Evolutionary conservation across 306 rosid genomes (phyloP), one percentile per base, ranked within the genome.

Genomic region (Mimosa pudica): DNA sequence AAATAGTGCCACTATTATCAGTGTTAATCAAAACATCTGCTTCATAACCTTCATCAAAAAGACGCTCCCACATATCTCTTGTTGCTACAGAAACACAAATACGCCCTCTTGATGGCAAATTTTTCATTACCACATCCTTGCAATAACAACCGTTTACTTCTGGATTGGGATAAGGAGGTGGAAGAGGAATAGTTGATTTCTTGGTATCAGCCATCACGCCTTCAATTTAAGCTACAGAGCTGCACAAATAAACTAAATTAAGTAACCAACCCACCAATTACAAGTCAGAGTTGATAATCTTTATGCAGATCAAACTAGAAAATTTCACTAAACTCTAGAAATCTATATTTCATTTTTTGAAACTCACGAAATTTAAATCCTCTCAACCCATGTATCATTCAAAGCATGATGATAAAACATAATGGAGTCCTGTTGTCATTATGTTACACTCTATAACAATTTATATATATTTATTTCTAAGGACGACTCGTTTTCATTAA

Each of bases 21-120:
- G 95, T 92, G 54, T 80, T 79, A 54, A 95, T 77, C 78, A 73
- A 72, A 84, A 92, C 97, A 84, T 95, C 98, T 67, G 98, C 98
- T 80, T 80, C 82, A 84, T 86, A 87, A 55, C 92, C 94, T 88
- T 86, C 87, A 38, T 89, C 79, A 64, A 92, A 92, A 46, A 92
- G 91, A 55, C 88, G 90, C 18, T 86, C 91, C 97, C 96, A 92
- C 77, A 89, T 64, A 77, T 92, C 88, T 81, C 38, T 84, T 78
- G 85, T 79, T 52, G 86, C 82, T 66, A 86, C 71, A 70, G 87
- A 82, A 65, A 87, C 90, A 76, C 51, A 45, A 82, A 81, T 82
- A 68, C 70, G 83, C 80, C 87, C 81, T 49, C 83, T 81, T 35
- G 60, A 8, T 10, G 77, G 49, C 55, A 84, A 74, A 81, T 79